Base-by-base conservation (phyloP, 2,329 filamentous ascomycete genomes). In the Monosporascus ibericus region DNA sequence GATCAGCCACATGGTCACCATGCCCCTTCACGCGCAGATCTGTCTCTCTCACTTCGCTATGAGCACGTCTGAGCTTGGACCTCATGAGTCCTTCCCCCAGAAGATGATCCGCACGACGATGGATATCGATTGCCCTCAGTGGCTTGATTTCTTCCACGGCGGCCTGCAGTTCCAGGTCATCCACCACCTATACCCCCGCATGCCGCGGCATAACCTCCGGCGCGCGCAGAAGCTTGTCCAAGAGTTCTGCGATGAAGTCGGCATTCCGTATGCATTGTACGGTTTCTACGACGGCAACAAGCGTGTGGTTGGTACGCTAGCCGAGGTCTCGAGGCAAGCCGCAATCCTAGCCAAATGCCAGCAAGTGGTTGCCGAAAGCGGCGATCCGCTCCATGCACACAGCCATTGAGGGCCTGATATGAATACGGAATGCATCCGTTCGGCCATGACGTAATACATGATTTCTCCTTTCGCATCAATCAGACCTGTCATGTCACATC, bases 31-130 rank as follows among this genome's bases (percentile, higher is more conserved):
- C 68, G 81, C 92, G 11, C 91, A 96, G 68, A 95, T 96, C 67
- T 95, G 90, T 0, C 80, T 96, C 18, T 94, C 88, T 2, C 91
- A 96, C 70, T 96, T 95, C 70, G 89, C 89, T 59, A 96, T 95
- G 91, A 92, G 88, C 61, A 96, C 91, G 0, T 81, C 88, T 11
- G 90, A 96, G 62, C 77, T 96, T 14, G 92, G 92, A 0, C 84
- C 87, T 1, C 77, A 85, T 49, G 91, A 96, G 68, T 94, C 88
- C 0, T 96, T 96, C 68, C 84, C 91, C 1, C 90, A 95, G 70
- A 88, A 86, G 68, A 94, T 95, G 86, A 77, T 96, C 46, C 85
- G 92, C 60, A 96, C 91, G 1, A 95, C 91, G 14, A 95, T 96
- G 90, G 90, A 95, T 58, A 85, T 95, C 22, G 90, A 94, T 66